Conservation (phyloP, 208 protist genomes). For the Balamuthia mandrillaris region DNA sequence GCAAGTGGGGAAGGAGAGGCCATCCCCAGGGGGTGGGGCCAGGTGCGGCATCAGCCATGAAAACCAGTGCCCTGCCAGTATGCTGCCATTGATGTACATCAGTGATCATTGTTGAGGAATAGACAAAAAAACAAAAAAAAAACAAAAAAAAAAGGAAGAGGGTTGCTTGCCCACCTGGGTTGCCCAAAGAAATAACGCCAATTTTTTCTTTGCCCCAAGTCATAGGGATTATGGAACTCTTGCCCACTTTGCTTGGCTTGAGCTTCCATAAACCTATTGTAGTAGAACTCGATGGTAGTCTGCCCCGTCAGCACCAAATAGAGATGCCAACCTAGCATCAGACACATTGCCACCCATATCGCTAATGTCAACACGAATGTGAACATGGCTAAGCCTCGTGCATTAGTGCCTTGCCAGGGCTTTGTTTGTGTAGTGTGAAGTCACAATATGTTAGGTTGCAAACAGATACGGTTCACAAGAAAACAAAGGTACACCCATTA, state of each 20-base stretch:
- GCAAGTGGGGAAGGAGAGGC: too few relatives aligned
- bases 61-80: too few relatives aligned
- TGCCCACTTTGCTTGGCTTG: constrained; percentile 13
- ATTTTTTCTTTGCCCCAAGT: constrained; percentile 9
- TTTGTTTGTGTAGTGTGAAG: not conserved
- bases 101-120: too few relatives aligned
- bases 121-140: too few relatives aligned
- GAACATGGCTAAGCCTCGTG: not conserved
- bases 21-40: not conserved
- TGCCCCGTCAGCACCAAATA: constrained; percentile 16
- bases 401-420: not conserved
- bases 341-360: not conserved
- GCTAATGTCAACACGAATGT: constrained; percentile 20
- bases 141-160: not conserved
- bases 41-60: constrained; percentile 14
- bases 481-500: too few relatives aligned
- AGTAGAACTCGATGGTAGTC: constrained; percentile 38
- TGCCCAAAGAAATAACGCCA: constrained; percentile 15
- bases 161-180: not conserved
- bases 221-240: not conserved
- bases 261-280: not conserved
- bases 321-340: constrained; percentile 20
- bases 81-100: too few relatives aligned
- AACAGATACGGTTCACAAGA: too few relatives aligned
- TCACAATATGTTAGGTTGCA: not conserved